Evolutionary conservation across 345 rosid species (phyloP), one percentile per base, ranked within the genome.

Genomic region (Sisymbrium irio): DNA sequence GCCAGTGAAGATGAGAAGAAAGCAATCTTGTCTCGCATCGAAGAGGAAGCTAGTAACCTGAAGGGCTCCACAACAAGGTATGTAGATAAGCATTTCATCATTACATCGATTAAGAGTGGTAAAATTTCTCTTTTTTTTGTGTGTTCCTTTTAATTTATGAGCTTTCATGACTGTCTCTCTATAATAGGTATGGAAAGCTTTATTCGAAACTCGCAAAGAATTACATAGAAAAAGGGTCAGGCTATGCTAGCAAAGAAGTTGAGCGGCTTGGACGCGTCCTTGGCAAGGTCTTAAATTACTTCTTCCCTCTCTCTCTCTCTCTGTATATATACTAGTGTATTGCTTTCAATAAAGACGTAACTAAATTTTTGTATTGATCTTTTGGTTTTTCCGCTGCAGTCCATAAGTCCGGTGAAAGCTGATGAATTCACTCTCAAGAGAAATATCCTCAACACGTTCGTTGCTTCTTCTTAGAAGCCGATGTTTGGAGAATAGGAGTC

Each of bases 391-490:
- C 18, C 3, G 1, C 37, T 78, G 87, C 91, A 90, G 99, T 81
- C 99, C 3, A 85, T 96, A 72, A 92, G 95, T 82, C 81, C 93
- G 22, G 83, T 80, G 17, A 94, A 94, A 82, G 93, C 87, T 13
- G 98, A 91, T 42, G 96, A 91, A 60, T 87, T 91, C 72, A 86
- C 89, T 36, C 65, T 91, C 69, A 94, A 91, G 90, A 91, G 80
- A 81, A 94, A 89, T 59, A 84, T 94, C 73, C 81, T 93, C 13
- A 69, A 81, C 15, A 44, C 84, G 30, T 89, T 85, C 54, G 83
- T 82, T 65, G 67, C 80, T 71, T 71, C 76, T 57, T 71, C 79
- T 45, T 76, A 69, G 73, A 75, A 45, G 45, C 19, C 59, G 17
- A 14, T 5, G 15, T 3, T 13, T 15, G 55, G 30, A 56, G 40